These are phyloP conservation scores for Xylariaceae sp. DNA, from an alignment of 2,329 filamentous ascomycete genomes.

Conservation along the genomic window DNA sequence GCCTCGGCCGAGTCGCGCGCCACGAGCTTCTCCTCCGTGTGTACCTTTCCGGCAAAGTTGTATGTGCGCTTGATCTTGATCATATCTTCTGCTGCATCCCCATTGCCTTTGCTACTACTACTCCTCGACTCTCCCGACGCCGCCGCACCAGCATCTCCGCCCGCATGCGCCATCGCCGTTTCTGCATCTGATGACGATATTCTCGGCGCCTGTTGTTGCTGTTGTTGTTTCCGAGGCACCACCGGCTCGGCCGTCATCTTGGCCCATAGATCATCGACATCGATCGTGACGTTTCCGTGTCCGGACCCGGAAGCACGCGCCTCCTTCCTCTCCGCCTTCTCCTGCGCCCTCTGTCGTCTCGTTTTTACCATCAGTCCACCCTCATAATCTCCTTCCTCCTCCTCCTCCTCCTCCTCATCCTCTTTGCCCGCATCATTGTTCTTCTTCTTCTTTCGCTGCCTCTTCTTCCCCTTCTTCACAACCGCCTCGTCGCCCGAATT, in stretches of 20 bases:
- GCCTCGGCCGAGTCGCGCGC: conserved; percentile 60
- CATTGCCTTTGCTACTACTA: too few relatives aligned
- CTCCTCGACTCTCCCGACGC: conserved; percentile 7
- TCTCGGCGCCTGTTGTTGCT: background rate
- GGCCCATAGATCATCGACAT: conserved; percentile 67
- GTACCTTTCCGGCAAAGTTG: conserved; percentile 67
- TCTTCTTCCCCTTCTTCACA: conserved; percentile 56
- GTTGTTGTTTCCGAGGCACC: conserved; percentile 26
- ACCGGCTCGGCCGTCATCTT: conserved; percentile 52
- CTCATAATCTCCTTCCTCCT: conserved; percentile 43
- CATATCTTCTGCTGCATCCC: conserved; percentile 32
- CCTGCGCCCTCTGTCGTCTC: conserved; percentile 60
- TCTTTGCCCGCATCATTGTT: conserved; percentile 35
- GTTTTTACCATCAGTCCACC: conserved; percentile 65
- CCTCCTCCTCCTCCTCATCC: conserved; percentile 33
- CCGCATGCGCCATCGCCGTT: conserved; percentile 14
- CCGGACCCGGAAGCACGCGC: conserved; percentile 47
- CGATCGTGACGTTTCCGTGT: conserved; percentile 65
- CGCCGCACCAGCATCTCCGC: conserved; percentile 12
- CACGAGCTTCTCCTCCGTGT: conserved; percentile 67
- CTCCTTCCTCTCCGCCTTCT: conserved; percentile 56
- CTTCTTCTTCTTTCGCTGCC: conserved; percentile 45
- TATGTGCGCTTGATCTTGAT: conserved; percentile 66
- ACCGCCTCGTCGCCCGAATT: conserved; percentile 70
- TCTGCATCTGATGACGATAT: conserved; percentile 15